These are phyloP conservation scores for Fusarium tricinctum DNA, from an alignment of 2,329 filamentous ascomycete species.

Conservation along the genomic window DNA sequence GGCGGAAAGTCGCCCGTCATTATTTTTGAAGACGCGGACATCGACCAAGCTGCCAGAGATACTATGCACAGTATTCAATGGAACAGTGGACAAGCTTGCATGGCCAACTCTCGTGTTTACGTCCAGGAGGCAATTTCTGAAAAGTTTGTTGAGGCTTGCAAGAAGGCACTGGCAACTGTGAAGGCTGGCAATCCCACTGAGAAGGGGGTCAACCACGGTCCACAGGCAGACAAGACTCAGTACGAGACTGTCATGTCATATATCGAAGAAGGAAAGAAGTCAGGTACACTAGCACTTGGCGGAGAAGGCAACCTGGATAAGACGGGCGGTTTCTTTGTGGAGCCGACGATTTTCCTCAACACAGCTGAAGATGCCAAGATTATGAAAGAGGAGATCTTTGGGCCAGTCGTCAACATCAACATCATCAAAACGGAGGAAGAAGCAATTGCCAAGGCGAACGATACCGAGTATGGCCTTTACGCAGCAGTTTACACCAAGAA, in stretches of 20 bases:
- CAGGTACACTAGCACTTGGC: conserved; percentile 18
- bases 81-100: conserved; percentile 71
- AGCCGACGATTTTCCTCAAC: conserved; percentile 40
- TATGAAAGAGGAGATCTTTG: conserved; percentile 74
- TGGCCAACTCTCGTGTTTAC: conserved; percentile 70
- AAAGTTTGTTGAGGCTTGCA: conserved; percentile 21
- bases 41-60: conserved; percentile 60
- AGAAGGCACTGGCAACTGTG: conserved; percentile 9
- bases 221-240: conserved; percentile 35
- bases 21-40: conserved; percentile 69
- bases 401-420: conserved; percentile 71
- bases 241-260: conserved; percentile 29
- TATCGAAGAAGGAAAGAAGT: conserved; percentile 36
- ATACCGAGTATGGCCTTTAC: conserved; percentile 69
- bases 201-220: conserved; percentile 25
- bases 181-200: conserved; percentile 18
- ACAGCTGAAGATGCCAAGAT: conserved; percentile 57
- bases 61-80: conserved; percentile 61
- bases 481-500: conserved; percentile 70
- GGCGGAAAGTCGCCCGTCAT: conserved; percentile 77
- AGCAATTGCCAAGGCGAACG: conserved; percentile 52
- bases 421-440: conserved; percentile 56
- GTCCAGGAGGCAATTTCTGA: conserved; percentile 66
- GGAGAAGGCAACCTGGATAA: conserved; percentile 22
- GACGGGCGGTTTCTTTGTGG: conserved; percentile 30